These are phyloP conservation scores for Cystobasidium slooffiae DNA, from an alignment of 1,284 basidiomycete genomes.

Conservation along the genomic window DNA sequence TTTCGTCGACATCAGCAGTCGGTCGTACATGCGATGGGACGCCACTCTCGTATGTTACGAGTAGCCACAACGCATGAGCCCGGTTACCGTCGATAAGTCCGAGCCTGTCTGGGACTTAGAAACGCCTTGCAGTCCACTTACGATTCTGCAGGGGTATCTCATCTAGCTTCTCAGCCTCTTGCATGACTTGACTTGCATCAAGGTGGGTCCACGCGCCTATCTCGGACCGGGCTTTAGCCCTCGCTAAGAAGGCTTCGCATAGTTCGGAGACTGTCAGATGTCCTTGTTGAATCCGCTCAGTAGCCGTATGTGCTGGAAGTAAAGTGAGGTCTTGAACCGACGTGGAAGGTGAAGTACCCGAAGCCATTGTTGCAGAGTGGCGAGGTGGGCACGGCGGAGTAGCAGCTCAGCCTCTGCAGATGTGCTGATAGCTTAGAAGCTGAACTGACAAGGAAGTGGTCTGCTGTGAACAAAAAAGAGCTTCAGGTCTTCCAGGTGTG, in stretches of 20 bases:
- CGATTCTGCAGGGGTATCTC: conserved; percentile 46
- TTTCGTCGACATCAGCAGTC: too few relatives aligned
- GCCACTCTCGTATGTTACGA: background rate
- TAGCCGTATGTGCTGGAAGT: conserved; percentile 6
- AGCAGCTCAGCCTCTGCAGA: background rate
- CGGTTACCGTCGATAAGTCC: too few relatives aligned
- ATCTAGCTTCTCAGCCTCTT: conserved; percentile 48
- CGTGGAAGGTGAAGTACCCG: too few relatives aligned
- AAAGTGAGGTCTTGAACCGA: background rate
- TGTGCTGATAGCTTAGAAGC: background rate
- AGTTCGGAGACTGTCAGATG: conserved; percentile 21
- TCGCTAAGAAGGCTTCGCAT: conserved; percentile 5
- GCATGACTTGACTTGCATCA: conserved; percentile 46
- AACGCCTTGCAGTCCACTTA: background rate
- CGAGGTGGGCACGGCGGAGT: background rate
- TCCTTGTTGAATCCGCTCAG: background rate
- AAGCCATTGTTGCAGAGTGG: background rate
- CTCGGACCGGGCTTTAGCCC: conserved; percentile 4
- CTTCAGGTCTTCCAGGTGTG: too few relatives aligned
- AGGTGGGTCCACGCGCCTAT: conserved; percentile 52
- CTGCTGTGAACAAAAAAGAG: too few relatives aligned
- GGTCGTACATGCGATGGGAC: too few relatives aligned
- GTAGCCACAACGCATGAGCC: too few relatives aligned
- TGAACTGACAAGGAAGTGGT: too few relatives aligned
- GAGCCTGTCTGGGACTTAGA: too few relatives aligned